A percentile compares a stretch with the other conserved stretches of the same genome.
These are phyloP conservation scores for Agaricus blazei DNA, from an alignment of 768 basidiomycete genomes.

Conservation along the genomic window DNA sequence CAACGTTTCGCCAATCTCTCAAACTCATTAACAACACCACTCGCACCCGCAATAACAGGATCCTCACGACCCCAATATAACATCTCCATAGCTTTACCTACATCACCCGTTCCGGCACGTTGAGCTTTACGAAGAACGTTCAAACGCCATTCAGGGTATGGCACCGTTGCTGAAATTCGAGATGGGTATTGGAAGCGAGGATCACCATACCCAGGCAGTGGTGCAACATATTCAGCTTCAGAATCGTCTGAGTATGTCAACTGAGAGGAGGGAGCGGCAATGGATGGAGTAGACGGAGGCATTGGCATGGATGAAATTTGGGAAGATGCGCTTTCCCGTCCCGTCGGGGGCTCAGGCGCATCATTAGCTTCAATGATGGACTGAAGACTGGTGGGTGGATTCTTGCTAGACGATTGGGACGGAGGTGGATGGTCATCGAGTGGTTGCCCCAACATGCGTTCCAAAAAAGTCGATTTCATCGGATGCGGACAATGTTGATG, in stretches of 20 bases:
- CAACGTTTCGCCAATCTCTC: background rate
- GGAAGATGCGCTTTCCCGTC: background rate
- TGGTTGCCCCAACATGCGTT: background rate
- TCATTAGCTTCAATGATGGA: background rate
- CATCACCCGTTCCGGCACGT: slow-evolving; percentile 54
- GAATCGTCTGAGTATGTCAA: slow-evolving; percentile 11
- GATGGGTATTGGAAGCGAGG: slow-evolving; percentile 9
- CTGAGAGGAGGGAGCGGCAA: slow-evolving; percentile 7
- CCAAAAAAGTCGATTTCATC: slow-evolving; percentile 29
- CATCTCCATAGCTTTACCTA: slow-evolving; percentile 49
- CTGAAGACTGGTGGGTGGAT: background rate
- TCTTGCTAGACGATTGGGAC: background rate
- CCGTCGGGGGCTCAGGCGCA: background rate
- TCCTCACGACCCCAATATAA: slow-evolving; percentile 16
- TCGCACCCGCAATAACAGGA: slow-evolving; percentile 7
- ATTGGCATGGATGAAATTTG: background rate
- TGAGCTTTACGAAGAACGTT: slow-evolving; percentile 46
- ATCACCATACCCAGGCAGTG: slow-evolving; percentile 7
- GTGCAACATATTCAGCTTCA: slow-evolving; percentile 13
- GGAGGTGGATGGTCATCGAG: background rate
- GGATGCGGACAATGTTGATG: slow-evolving; percentile 44
- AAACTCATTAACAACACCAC: slow-evolving; percentile 6
- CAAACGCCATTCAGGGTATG: slow-evolving; percentile 66
- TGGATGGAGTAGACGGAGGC: background rate
- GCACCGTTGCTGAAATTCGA: slow-evolving; percentile 33